These are phyloP conservation scores for Adansonia gregorii DNA, from an alignment of 441 rosid genomes.

Conservation along the genomic window DNA sequence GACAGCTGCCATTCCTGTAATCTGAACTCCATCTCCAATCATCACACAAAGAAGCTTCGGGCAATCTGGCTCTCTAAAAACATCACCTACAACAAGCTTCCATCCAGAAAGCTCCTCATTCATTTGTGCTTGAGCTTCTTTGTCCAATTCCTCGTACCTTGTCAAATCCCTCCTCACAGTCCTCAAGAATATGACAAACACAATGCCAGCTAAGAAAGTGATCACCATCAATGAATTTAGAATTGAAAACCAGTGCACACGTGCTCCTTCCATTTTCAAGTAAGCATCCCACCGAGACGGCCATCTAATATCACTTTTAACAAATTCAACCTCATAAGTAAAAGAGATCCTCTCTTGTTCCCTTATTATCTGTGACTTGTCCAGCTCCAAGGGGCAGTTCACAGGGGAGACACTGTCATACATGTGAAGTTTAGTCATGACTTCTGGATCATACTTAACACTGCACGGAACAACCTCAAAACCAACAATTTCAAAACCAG, in stretches of 20 bases:
- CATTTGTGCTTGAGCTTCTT: constrained; percentile 97
- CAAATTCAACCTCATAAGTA: constrained; percentile 90
- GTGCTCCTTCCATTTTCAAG: constrained; percentile 94
- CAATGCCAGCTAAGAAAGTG: constrained; percentile 89
- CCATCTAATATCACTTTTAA: constrained; percentile 80
- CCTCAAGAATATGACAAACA: constrained; percentile 86
- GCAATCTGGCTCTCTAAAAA: constrained; percentile 80
- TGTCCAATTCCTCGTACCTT: constrained; percentile 89
- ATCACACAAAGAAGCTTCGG: constrained; percentile 82
- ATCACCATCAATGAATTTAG: constrained; percentile 94
- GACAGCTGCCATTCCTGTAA: constrained; percentile 85
- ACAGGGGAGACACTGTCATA: constrained; percentile 62
- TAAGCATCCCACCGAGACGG: constrained; percentile 98
- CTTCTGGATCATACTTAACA: constrained; percentile 59
- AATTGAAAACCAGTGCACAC: constrained; percentile 94
- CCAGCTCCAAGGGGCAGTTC: constrained; percentile 72
- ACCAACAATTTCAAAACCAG: constrained; percentile 86
- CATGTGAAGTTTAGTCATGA: constrained; percentile 62
- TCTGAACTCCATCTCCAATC: constrained; percentile 92
- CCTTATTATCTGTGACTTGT: constrained; percentile 82
- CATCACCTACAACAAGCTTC: constrained; percentile 98
- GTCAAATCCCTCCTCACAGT: constrained; percentile 95
- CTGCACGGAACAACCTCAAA: constrained; percentile 94
- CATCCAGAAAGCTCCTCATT: constrained; percentile 96
- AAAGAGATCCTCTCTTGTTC: constrained; percentile 78